These are phyloP conservation scores for Pseudozyma thailandica DNA, from an alignment of 1,284 basidiomycete genomes.

Conservation along the genomic window DNA sequence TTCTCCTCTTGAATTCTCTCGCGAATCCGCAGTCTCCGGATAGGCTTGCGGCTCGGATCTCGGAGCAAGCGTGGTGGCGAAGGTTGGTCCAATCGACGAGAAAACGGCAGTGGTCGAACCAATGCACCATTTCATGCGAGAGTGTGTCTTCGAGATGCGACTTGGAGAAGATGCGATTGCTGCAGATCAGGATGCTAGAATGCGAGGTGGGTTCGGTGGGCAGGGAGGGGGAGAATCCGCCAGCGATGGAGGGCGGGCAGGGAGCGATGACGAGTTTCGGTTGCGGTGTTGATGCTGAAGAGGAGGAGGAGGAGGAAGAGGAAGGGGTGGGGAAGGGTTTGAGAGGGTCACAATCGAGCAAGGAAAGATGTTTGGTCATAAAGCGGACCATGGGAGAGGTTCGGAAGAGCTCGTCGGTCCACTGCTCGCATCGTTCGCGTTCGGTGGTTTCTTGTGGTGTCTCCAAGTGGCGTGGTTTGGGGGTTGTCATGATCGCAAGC, in stretches of 20 bases:
- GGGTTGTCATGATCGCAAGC: constrained; percentile 16
- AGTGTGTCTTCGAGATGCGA: constrained; percentile 91
- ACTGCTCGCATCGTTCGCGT: constrained; percentile 56
- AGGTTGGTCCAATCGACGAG: constrained; percentile 90
- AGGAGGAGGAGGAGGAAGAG: not conserved
- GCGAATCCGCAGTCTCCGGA: constrained; percentile 70
- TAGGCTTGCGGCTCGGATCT: constrained; percentile 91
- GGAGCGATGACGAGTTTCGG: constrained; percentile 57
- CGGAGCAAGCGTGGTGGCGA: constrained; percentile 92
- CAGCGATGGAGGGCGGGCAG: constrained; percentile 56
- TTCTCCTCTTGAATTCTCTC: constrained; percentile 17
- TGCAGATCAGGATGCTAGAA: constrained; percentile 60
- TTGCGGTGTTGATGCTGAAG: constrained; percentile 2
- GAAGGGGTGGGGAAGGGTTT: constrained; percentile 8
- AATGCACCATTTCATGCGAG: constrained; percentile 93
- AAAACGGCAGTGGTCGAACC: constrained; percentile 94
- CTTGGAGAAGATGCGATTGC: constrained; percentile 73
- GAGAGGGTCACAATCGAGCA: constrained; percentile 61
- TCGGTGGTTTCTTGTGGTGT: constrained; percentile 36
- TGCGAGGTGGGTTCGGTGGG: constrained; percentile 40
- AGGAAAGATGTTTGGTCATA: constrained; percentile 63
- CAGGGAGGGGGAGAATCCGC: constrained; percentile 60
- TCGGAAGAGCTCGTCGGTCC: constrained; percentile 60
- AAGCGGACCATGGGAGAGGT: constrained; percentile 67
- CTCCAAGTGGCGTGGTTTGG: constrained; percentile 40